Evolutionary conservation across 2,329 filamentous ascomycete species (phyloP), one percentile per base, ranked within the genome.

Genomic region (Myriangium duriaei): DNA sequence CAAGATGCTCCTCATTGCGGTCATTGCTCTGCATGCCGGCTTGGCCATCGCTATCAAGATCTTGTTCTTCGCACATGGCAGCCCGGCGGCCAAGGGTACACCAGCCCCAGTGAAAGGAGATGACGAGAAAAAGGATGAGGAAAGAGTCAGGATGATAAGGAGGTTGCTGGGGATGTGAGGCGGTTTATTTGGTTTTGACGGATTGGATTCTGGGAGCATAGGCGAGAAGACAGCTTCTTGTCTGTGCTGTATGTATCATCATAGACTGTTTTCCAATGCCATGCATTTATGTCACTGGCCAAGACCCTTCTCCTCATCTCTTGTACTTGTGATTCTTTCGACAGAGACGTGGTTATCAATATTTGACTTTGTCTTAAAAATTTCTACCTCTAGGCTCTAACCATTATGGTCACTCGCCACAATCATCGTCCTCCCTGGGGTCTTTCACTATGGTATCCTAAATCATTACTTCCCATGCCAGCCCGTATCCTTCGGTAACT

Each of bases 31-130:
- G 45, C 91, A 98, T 63, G 79, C 86, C 17, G 91, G 81, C n/a
- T 68, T 98, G 48, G 76, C 88, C 1, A 74, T 96, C 51, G 83
- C 88, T 4, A 96, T 98, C 62, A 96, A 96, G 71, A 79, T 95
- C 42, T 64, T 96, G 17, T 96, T 96, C 71, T 98, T 98, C 62
- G 87, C 86, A 49, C 72, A 64, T 18, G 30, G 18, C 4, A 39
- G 36, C 26, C 36, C 36, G 17, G 36, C 17, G 29, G 16, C 7
- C 11, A 39, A 39, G 36, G 36, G 32, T n/a, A 31, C 35, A 15
- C 13, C 16, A 6, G 30, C n/a, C 5, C 28, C 30, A n/a, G 28
- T 16, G 19, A 39, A 39, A 19, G 28, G 28, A 10, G 36, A 33
- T 4, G 36, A 39, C 11, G 21, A 15, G 5, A 26, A 33, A 19